Conservation (phyloP, 1,284 basidiomycete genomes). For the Pseudozyma tsukubaensis region DNA sequence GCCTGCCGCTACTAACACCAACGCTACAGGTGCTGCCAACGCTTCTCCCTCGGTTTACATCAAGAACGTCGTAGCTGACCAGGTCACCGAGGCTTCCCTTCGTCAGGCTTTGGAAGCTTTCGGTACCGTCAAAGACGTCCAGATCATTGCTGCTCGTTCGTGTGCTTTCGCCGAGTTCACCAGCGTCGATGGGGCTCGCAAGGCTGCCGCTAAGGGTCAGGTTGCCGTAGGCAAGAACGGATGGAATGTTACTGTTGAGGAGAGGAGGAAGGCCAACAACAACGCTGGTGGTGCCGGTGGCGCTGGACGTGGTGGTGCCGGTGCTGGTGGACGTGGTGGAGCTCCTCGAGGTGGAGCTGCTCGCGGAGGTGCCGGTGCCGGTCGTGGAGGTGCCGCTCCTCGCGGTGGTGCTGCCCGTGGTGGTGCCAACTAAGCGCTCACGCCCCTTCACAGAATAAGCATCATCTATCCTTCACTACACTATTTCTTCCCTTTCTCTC, state of each 20-base stretch:
- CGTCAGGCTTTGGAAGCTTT: conserved; percentile 76
- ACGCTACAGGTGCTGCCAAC: conserved; percentile 6
- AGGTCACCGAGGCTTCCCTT: conserved; percentile 76
- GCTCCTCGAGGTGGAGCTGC: conserved; percentile 10
- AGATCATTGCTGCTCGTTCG: conserved; percentile 86
- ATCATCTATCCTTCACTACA: too few relatives aligned
- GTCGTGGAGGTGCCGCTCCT: conserved; percentile 16
- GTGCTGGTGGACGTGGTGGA: conserved; percentile 10
- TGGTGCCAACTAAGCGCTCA: conserved; percentile 13
- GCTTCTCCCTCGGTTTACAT: conserved; percentile 60
- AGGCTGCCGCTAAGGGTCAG: conserved; percentile 89
- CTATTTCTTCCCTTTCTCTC: too few relatives aligned
- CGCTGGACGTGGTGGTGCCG: not conserved
- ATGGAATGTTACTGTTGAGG: conserved; percentile 82
- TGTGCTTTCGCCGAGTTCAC: conserved; percentile 95
- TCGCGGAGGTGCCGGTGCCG: conserved; percentile 11
- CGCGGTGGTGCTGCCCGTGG: conserved; percentile 15
- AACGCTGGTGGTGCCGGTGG: conserved; percentile 68
- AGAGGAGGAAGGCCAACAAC: conserved; percentile 83
- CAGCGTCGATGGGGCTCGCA: conserved; percentile 80
- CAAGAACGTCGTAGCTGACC: conserved; percentile 79
- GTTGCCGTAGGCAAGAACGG: conserved; percentile 76
- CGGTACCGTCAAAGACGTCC: conserved; percentile 86
- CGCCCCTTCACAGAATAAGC: too few relatives aligned
- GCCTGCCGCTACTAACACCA: conserved; percentile 23